Evolutionary conservation across 2,329 filamentous ascomycete genomes (phyloP).

Genomic region (Coleophoma crateriformis): DNA sequence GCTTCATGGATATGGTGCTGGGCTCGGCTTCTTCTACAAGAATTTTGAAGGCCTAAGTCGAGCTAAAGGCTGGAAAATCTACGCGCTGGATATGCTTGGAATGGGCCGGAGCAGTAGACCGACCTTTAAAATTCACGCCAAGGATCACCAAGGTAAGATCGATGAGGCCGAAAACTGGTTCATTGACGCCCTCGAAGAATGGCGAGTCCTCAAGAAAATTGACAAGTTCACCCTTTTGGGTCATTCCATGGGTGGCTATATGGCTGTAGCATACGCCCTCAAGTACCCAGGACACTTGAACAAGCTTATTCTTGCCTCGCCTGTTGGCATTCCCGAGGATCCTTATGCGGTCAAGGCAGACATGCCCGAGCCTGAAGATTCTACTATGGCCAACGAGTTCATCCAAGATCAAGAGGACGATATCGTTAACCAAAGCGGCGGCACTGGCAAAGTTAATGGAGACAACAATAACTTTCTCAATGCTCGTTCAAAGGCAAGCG

Average conservation of each 20-base stretch:
- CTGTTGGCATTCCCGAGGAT: constrained; percentile 91
- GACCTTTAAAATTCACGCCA: constrained; percentile 77
- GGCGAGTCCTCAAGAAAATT: constrained; percentile 82
- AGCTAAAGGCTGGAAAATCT: constrained; percentile 77
- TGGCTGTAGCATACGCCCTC: constrained; percentile 89
- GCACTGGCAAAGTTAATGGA: constrained; percentile 21
- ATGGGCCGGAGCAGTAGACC: constrained; percentile 89
- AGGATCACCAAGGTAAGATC: constrained; percentile 74
- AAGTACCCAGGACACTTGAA: constrained; percentile 95
- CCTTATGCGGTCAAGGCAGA: constrained; percentile 79
- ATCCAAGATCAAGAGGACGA: constrained; percentile 61
- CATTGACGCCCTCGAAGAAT: constrained; percentile 92
- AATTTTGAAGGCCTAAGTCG: constrained; percentile 89
- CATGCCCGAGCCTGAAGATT: constrained; percentile 71
- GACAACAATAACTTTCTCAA: constrained; percentile 49
- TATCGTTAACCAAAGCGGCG: constrained; percentile 36
- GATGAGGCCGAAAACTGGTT: constrained; percentile 93
- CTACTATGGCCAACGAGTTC: constrained; percentile 72
- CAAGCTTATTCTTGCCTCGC: constrained; percentile 92
- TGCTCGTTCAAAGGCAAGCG: constrained; percentile 34
- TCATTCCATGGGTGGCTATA: constrained; percentile 90
- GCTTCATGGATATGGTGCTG: constrained; percentile 93
- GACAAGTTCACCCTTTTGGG: constrained; percentile 91
- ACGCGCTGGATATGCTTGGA: constrained; percentile 89
- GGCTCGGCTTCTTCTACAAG: constrained; percentile 96